Conservation (phyloP, 345 rosid species). For the Citrus cavaleriei region DNA sequence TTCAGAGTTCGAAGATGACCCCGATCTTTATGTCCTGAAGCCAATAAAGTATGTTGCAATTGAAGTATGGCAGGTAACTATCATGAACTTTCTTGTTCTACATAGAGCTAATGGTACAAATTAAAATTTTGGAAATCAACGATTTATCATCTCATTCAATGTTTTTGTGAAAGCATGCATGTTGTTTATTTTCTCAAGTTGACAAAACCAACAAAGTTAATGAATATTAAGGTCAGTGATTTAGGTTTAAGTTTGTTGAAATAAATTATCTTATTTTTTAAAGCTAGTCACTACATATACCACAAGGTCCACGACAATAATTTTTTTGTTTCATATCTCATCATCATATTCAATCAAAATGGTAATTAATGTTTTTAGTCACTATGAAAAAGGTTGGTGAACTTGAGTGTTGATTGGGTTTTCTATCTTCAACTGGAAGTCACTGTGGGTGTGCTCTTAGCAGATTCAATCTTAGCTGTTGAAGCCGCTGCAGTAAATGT, state of each 20-base stretch:
- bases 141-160: neutral
- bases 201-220: neutral
- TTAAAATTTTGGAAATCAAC: neutral
- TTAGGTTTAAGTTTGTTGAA: neutral
- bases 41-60: slow-evolving; percentile 43
- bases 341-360: neutral
- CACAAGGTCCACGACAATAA: neutral
- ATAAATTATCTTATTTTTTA: neutral
- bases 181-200: neutral
- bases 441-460: neutral
- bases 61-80: slow-evolving; percentile 48
- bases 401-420: neutral
- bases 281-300: neutral
- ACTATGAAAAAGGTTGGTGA: neutral
- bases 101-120: neutral
- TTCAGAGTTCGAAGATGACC: slow-evolving; percentile 53
- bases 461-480: neutral
- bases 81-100: neutral
- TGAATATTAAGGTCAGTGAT: neutral
- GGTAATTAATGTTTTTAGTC: neutral
- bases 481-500: neutral
- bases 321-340: neutral
- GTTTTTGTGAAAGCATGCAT: neutral
- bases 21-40: slow-evolving; percentile 46
- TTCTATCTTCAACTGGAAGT: neutral